Conservation (phyloP, 106 monocot species). For the Dioscorea alata region DNA sequence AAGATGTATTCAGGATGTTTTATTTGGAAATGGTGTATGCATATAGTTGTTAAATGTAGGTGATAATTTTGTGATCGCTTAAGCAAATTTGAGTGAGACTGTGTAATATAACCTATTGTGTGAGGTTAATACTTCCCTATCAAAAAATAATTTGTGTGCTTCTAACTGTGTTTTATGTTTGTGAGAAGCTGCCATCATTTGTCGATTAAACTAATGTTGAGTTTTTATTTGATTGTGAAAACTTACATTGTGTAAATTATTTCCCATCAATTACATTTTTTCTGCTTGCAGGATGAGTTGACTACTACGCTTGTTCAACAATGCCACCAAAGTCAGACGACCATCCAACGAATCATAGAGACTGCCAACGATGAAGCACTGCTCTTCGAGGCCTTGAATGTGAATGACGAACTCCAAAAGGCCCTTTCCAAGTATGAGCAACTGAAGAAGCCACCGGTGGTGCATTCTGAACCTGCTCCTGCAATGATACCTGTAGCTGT, state of each 20-base stretch:
- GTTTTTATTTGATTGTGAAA: too few relatives aligned
- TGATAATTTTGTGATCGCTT: too few relatives aligned
- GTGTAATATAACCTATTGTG: too few relatives aligned
- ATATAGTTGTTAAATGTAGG: too few relatives aligned
- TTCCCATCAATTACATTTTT: neutral
- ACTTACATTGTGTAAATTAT: neutral
- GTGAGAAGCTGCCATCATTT: too few relatives aligned
- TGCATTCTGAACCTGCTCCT: constrained; percentile 57
- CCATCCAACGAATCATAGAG: constrained; percentile 38
- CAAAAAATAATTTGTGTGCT: too few relatives aligned
- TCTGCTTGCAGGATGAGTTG: constrained; percentile 30
- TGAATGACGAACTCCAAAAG: constrained; percentile 53
- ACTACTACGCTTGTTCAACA: constrained; percentile 36
- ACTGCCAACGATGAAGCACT: constrained; percentile 29
- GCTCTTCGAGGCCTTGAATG: constrained; percentile 38
- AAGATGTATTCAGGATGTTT: too few relatives aligned
- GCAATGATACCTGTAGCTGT: constrained; percentile 84
- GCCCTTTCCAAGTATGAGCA: constrained; percentile 36
- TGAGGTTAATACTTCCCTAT: too few relatives aligned
- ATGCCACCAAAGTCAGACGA: constrained; percentile 36
- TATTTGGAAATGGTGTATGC: too few relatives aligned
- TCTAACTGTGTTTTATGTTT: too few relatives aligned
- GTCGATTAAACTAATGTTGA: too few relatives aligned
- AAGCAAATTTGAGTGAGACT: too few relatives aligned
- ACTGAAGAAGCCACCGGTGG: constrained; percentile 39